Evolutionary conservation across 2,329 filamentous ascomycete species (phyloP), one percentile per base, ranked within the genome.

Genomic region (Blastomyces parvus): DNA sequence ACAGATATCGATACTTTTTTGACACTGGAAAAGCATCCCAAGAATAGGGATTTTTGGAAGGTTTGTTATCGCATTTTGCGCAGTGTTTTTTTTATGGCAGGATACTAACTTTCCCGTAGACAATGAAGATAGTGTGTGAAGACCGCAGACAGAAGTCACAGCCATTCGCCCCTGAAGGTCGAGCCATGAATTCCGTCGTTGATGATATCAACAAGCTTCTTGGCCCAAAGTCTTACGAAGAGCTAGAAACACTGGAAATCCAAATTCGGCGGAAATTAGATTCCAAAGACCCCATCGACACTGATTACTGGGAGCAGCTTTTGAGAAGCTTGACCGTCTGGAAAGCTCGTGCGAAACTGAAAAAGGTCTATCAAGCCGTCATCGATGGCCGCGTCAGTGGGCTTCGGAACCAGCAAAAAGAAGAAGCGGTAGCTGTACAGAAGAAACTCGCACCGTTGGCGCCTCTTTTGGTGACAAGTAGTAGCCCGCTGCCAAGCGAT

Each of bases 261-360:
- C 92, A 97, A 78, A 94, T 99, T 74, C 86, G 86, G 73, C 81
- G 82, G 19, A 99, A 99, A 78, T 80, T 99, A 58, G 83, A 87
- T 61, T 95, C 91, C 8, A 88, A 96, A 72, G 92, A 97, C 72
- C 87, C 90, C 11, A 93, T 99, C 68, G 94, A 99, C 75, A 91
- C 89, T 2, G 94, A 99, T 76, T 99, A 97, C 74, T 99, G 94
- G 94, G 91, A 96, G 73, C 90, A 96, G 73, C 81, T 99, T 19
- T 81, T 99, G 65, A 87, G 87, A 68, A 95, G 88, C 72, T 79
- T 99, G 66, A 81, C 89, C 7, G 86, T 96, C 0, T 97, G 90
- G 86, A 97, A 97, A 78, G 91, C 94, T 42, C 91, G 90, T 74
- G 91, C 91, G 1, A 91, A 88, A 74, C 78, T 99, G 61, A 86